phyloP scores from a whole-genome alignment of 129 eudicot genomes.

The Artemisia annua region DNA sequence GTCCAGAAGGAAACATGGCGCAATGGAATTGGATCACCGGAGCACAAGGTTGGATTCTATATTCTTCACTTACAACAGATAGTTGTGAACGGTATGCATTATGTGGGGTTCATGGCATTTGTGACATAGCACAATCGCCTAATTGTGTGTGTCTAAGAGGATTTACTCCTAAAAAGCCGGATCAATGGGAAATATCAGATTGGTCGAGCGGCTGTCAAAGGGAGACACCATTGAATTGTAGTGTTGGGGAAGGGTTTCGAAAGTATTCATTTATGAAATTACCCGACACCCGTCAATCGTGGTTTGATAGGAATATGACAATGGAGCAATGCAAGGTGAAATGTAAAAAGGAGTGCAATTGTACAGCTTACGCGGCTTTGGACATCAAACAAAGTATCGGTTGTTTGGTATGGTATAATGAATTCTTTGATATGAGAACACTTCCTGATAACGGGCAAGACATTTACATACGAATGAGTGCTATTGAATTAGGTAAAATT shows the following conservation, averaged over 20 bases:
- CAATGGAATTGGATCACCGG: conserved; percentile 1
- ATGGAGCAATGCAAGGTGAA: conserved; percentile 30
- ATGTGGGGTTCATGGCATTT: conserved; percentile 18
- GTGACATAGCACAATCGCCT: conserved; percentile 8
- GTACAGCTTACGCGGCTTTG: conserved; percentile 37
- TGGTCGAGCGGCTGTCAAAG: conserved; percentile 14
- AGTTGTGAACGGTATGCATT: conserved; percentile 1
- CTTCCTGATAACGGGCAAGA: conserved; percentile 24
- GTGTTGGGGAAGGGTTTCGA: conserved; percentile 22
- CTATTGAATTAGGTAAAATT: conserved; percentile 19
- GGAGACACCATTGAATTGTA: conserved; percentile 7
- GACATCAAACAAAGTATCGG: conserved; percentile 28
- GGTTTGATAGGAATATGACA: conserved; percentile 29
- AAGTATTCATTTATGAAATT: conserved; percentile 20
- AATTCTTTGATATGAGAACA: conserved; percentile 27
- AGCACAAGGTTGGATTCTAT: conserved; percentile 6
- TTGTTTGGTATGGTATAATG: conserved; percentile 37
- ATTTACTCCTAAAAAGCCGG: conserved; percentile 7
- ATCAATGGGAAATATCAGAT: background rate
- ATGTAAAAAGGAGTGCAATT: conserved; percentile 34
- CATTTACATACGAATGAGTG: conserved; percentile 27
- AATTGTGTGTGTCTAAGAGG: conserved; percentile 28
- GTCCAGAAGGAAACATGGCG: background rate
- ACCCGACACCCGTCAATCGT: conserved; percentile 31
- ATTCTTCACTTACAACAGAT: background rate